Conservation (phyloP, 2,329 filamentous ascomycete genomes). For the Colletotrichum sp. region DNA sequence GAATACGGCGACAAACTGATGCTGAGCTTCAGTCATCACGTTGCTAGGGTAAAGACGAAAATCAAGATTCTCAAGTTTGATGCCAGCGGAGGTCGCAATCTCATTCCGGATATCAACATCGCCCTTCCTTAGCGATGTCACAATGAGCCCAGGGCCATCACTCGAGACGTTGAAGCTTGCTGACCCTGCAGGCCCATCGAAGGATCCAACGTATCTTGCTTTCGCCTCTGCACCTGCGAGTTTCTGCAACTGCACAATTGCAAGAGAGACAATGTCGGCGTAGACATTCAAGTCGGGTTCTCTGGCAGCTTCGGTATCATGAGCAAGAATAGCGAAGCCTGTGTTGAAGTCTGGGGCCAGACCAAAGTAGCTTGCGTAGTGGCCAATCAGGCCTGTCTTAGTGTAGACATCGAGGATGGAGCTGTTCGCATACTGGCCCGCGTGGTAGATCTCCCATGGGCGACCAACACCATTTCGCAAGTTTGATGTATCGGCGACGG, state of each 20-base stretch:
- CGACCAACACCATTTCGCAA: conserved; percentile 36
- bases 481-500: conserved; percentile 34
- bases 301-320: conserved; percentile 28
- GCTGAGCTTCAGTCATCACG: conserved; percentile 17
- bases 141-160: conserved; percentile 30
- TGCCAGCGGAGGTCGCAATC: conserved; percentile 24
- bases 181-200: background rate
- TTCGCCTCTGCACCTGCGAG: conserved; percentile 22
- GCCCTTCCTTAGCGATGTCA: conserved; percentile 18
- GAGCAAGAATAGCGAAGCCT: conserved; percentile 37
- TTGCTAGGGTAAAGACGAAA: conserved; percentile 36
- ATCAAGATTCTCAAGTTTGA: conserved; percentile 27
- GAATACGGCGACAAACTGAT: conserved; percentile 34
- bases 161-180: background rate
- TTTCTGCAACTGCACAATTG: conserved; percentile 16
- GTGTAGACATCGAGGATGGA: conserved; percentile 31
- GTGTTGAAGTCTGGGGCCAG: conserved; percentile 28
- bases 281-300: conserved; percentile 36
- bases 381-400: conserved; percentile 30
- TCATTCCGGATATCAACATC: conserved; percentile 23
- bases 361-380: conserved; percentile 32
- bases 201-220: conserved; percentile 22
- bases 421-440: conserved; percentile 22
- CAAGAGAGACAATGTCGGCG: conserved; percentile 34
- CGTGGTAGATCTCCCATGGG: conserved; percentile 38